Base-by-base conservation (phyloP, 352 stramenopile genomes). In the Globisporangium sylvaticum region DNA sequence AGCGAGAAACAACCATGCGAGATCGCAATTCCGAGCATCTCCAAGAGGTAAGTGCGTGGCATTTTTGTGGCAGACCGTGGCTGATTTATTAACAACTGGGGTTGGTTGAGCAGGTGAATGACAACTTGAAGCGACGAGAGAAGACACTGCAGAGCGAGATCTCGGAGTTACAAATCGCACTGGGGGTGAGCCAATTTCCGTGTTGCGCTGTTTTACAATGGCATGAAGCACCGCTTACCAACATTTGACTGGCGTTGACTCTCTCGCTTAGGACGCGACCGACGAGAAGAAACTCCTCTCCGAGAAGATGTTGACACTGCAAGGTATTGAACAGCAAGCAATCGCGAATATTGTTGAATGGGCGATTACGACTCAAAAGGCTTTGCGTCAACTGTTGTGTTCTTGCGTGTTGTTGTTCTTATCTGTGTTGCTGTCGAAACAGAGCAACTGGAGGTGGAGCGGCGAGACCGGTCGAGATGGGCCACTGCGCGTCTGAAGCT, bases 361-460 rank as follows among this genome's bases (percentile, higher is more conserved):
- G 27, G 32, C 10, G 25, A 14, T 3, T 5, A 5, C 9, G 15
- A 53, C 25, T 15, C 27, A 31, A 25, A 61, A 61, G 6, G 29
- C 18, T 59, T 6, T 22, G 22, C 10, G 15, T 2, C 25, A 50
- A 53, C 39, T 32, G 29, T 12, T 62, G 18, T 7, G 3, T 18
- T 25, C 8, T 10, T 64, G 18, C 2, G 4, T n/a, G 12, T 50
- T 50, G 2, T 50, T 50, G 18, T 50, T 44, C 12, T 44, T 59
- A n/a, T n/a, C n/a, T n/a, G n/a, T n/a, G n/a, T n/a, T n/a, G n/a
- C n/a, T n/a, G 42, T 32, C 22, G 15, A 22, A 15, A 22, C 56
- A 92, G 83, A 86, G n/a, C 80, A 87, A 80, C 64, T 93, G 10
- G 80, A 89, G 52, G 75, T 65, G 0, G 85, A 93, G 52, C 75